Evolutionary conservation across 805 yeast genomes (phyloP).

Genomic region (Blastobotrys muscicola): DNA sequence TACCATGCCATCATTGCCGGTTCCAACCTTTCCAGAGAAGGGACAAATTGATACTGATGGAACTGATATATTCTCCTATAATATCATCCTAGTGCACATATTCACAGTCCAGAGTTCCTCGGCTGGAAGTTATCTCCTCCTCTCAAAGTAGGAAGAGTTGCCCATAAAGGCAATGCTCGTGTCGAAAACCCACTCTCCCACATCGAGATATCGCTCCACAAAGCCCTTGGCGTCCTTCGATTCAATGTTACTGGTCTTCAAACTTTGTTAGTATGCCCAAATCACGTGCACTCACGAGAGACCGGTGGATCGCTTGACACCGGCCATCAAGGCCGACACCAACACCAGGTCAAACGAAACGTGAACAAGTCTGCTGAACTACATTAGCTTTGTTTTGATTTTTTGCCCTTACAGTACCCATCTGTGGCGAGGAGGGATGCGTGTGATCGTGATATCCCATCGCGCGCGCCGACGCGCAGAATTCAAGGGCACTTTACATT

Average conservation of each 20-base stretch:
- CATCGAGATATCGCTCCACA: slow-evolving; percentile 56
- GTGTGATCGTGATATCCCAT: too few relatives aligned
- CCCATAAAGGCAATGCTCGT: slow-evolving; percentile 59
- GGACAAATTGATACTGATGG: background rate
- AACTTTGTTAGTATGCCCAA: slow-evolving; percentile 8
- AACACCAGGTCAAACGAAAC: slow-evolving; percentile 68
- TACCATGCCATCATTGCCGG: slow-evolving; percentile 4
- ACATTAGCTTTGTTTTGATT: background rate
- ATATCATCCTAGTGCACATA: too few relatives aligned
- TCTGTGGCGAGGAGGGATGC: too few relatives aligned
- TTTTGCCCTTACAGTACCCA: too few relatives aligned
- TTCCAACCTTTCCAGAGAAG: too few relatives aligned
- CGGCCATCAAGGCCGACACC: slow-evolving; percentile 75
- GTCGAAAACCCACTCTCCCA: slow-evolving; percentile 82
- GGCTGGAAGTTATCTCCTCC: slow-evolving; percentile 8
- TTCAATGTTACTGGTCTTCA: slow-evolving; percentile 42
- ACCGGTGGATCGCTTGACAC: slow-evolving; percentile 78
- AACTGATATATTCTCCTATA: too few relatives aligned
- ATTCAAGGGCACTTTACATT: too few relatives aligned
- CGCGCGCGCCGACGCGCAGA: too few relatives aligned
- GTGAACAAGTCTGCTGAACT: slow-evolving; percentile 62
- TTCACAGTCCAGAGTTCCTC: background rate
- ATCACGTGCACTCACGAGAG: slow-evolving; percentile 31
- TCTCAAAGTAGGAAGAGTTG: slow-evolving; percentile 61
- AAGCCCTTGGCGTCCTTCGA: slow-evolving; percentile 34